Conservation (phyloP, 768 basidiomycete species). For the Candolleomyces eurysporus region DNA sequence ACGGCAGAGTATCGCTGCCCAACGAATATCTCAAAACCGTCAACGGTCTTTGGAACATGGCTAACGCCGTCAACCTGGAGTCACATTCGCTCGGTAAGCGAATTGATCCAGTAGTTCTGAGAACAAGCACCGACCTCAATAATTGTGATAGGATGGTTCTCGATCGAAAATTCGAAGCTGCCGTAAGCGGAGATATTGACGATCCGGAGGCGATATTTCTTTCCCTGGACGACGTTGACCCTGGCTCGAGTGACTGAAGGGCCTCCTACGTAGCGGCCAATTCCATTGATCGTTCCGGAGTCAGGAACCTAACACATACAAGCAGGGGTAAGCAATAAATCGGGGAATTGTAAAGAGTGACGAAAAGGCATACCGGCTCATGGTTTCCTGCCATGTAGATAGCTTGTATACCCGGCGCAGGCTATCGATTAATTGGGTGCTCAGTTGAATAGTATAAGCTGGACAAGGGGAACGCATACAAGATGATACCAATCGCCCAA, state of each 20-base stretch:
- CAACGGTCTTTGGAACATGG: constrained; percentile 24
- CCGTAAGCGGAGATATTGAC: constrained; percentile 48
- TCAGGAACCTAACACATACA: constrained; percentile 21
- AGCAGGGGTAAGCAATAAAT: background rate
- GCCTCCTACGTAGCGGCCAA: constrained; percentile 41
- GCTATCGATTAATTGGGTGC: background rate
- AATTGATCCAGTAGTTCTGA: background rate
- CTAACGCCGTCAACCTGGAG: constrained; percentile 33
- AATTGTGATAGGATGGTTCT: constrained; percentile 22
- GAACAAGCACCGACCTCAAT: constrained; percentile 16
- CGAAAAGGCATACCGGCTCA: constrained; percentile 2
- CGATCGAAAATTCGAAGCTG: constrained; percentile 36
- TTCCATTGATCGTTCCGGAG: constrained; percentile 47
- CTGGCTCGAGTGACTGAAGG: constrained; percentile 38
- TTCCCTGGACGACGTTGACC: constrained; percentile 38
- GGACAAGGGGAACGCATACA: background rate
- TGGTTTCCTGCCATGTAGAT: constrained; percentile 3
- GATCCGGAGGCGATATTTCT: constrained; percentile 54
- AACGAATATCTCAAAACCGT: constrained; percentile 32
- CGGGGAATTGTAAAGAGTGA: background rate
- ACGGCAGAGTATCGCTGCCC: constrained; percentile 44
- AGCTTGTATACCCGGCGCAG: constrained; percentile 6
- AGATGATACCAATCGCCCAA: constrained; percentile 15
- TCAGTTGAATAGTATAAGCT: background rate
- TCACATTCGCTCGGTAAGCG: constrained; percentile 15